Percentiles rank a stretch among this genome's conserved stretches.
Conservation (phyloP, 1,284 basidiomycete genomes). For the Inonotus hispidus region DNA sequence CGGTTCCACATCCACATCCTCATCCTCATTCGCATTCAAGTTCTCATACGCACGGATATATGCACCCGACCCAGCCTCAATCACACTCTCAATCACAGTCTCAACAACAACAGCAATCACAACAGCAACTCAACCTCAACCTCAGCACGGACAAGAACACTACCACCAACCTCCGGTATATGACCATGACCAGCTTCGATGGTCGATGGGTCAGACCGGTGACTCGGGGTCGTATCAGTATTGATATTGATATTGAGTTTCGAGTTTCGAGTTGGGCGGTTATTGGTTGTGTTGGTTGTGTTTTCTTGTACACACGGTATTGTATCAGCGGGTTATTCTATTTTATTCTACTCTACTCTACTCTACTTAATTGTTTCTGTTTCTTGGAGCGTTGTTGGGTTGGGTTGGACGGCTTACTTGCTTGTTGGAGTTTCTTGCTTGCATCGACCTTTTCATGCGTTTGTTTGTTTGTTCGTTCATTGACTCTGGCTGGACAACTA, state of each 20-base stretch:
- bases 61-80: not conserved
- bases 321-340: too few relatives aligned
- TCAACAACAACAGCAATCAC: not conserved
- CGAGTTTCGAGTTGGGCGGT: too few relatives aligned
- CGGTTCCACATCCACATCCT: not conserved
- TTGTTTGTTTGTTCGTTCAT: too few relatives aligned
- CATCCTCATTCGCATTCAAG: not conserved
- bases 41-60: not conserved
- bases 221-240: not conserved
- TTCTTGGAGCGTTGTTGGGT: not conserved
- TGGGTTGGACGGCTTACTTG: too few relatives aligned
- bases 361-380: not conserved
- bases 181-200: not conserved
- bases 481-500: too few relatives aligned
- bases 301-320: not conserved
- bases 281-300: not conserved
- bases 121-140: not conserved
- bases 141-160: not conserved
- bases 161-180: not conserved
- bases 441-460: too few relatives aligned
- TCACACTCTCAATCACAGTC: not conserved
- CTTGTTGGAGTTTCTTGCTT: too few relatives aligned
- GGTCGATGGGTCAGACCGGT: not conserved
- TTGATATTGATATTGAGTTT: not conserved
- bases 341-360: too few relatives aligned